phyloP scores from a whole-genome alignment of 2,329 filamentous ascomycete species.

The Curvularia sp. region DNA sequence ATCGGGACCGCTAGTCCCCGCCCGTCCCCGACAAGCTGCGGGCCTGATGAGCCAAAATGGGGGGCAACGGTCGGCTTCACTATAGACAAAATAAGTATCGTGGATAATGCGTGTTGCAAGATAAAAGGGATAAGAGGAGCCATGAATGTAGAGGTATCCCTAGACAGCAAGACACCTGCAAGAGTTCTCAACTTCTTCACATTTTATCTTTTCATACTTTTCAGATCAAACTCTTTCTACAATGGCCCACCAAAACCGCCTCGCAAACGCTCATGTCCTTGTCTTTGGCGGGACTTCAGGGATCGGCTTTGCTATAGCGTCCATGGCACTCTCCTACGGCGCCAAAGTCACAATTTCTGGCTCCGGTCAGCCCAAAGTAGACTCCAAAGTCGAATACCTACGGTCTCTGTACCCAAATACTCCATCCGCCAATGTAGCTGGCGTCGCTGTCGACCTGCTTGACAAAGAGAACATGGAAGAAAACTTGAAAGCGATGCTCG shows the following conservation, averaged over 20 bases:
- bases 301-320: conserved; percentile 68
- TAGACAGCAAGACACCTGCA: background rate
- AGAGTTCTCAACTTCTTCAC: background rate
- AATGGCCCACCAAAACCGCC: conserved; percentile 55
- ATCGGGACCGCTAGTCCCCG: conserved; percentile 10
- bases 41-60: background rate
- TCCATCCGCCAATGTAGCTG: conserved; percentile 27
- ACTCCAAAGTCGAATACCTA: conserved; percentile 57
- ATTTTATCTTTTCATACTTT: background rate
- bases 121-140: background rate
- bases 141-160: background rate
- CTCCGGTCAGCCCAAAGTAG: conserved; percentile 61
- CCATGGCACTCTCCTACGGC: conserved; percentile 63
- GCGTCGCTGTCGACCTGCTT: conserved; percentile 38
- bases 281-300: conserved; percentile 70
- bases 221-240: background rate
- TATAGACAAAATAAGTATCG: background rate
- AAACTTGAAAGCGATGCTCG: conserved; percentile 37
- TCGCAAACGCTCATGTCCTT: conserved; percentile 59
- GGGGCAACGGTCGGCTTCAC: background rate
- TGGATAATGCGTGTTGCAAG: background rate
- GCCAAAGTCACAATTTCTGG: conserved; percentile 66
- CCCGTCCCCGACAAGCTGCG: background rate
- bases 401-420: conserved; percentile 49
- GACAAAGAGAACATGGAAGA: conserved; percentile 37